Evolutionary conservation across 164 flowering plant species (phyloP).

Genomic region (Nymphaea thermarum): DNA sequence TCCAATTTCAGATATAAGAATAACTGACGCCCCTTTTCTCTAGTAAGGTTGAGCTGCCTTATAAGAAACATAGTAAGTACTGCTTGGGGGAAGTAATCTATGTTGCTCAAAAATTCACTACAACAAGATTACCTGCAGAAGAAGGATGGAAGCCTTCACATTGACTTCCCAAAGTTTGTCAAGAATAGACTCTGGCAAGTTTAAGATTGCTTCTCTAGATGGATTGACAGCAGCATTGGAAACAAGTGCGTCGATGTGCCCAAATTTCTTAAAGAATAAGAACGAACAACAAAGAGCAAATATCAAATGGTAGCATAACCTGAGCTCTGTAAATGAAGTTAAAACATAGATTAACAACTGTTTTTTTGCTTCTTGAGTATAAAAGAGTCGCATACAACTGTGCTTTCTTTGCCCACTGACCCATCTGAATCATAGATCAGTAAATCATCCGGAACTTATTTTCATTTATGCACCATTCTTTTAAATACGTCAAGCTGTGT

Average conservation of each 20-base stretch:
- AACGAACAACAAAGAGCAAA: background rate
- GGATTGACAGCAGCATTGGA: conserved; percentile 94
- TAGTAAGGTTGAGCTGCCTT: conserved; percentile 88
- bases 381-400: too few relatives aligned
- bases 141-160: conserved; percentile 73
- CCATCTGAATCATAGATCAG: too few relatives aligned
- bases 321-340: background rate
- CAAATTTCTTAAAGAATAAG: conserved; percentile 46
- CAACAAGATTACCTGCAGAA: conserved; percentile 40
- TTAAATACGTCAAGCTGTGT: too few relatives aligned
- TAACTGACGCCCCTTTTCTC: conserved; percentile 66
- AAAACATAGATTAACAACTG: too few relatives aligned
- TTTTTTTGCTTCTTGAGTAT: too few relatives aligned
- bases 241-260: conserved; percentile 66
- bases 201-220: conserved; percentile 41
- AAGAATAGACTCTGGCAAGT: conserved; percentile 61
- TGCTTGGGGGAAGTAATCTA: background rate
- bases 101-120: background rate
- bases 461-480: too few relatives aligned
- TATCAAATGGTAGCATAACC: background rate
- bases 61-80: background rate
- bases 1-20: conserved; percentile 66
- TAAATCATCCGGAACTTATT: too few relatives aligned
- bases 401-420: too few relatives aligned
- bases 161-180: conserved; percentile 97